Evolutionary conservation across 352 stramenopile species (phyloP), one percentile per base, ranked within the genome.

Genomic region (Aphanomyces cochlioides): DNA sequence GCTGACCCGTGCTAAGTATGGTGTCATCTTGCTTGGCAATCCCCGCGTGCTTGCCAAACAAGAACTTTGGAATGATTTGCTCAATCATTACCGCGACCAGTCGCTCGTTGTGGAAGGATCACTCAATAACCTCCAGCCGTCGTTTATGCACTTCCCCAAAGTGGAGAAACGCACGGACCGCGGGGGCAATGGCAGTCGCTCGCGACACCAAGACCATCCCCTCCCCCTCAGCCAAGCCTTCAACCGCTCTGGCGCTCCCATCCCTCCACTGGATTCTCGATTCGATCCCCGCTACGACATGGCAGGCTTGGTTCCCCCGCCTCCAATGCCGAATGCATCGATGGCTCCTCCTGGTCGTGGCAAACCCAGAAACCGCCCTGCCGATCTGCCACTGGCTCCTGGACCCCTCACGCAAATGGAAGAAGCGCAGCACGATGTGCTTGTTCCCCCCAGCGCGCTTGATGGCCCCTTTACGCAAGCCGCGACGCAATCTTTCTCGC

Each of bases 1-100:
- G 47, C 84, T 99, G 10, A 99, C 98, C 15, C 87, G 98, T 53
- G 98, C 98, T 47, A 98, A 98, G 80, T 98, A 99, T 72, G 97
- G 97, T n/a, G 84, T 99, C 5, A 98, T 99, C 73, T 78, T 99
- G 12, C 77, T 99, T 7, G 97, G 98, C 28, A 99, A 99, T 78
- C 94, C 97, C 47, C 90, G 94, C 60, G 96, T 99, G 39, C 79
- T 99, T 68, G 96, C 95, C 4, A 98, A 99, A 78, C 97, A 99
- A 75, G 78, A 84, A 36, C 87, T 99, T 7, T 99, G 97, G 97
- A 97, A 98, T 69, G 88, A 80, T 10, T 81, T 99, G 21, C 72
- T 99, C 50, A 92, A 98, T 60, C 96, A 99, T 78, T 99, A 99
- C 77, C 97, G 98, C 47, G 95, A 98, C 74, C 86, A 98, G 63